Conservation (phyloP, 495 filamentous ascomycete species). For the Aspergillus conjunctus region DNA sequence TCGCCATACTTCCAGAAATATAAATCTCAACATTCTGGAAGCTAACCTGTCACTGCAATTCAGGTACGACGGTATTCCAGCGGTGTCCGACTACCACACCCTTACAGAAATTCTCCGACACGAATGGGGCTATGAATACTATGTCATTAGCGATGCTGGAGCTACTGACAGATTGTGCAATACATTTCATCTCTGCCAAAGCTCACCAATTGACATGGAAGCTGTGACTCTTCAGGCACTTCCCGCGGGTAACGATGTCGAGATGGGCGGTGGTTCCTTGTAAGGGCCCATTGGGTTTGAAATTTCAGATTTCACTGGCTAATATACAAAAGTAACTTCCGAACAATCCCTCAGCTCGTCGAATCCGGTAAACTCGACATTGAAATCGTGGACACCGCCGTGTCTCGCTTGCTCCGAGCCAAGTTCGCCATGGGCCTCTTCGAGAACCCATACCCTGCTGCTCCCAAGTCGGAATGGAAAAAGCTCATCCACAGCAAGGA, state of each 20-base stretch:
- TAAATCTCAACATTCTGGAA: neutral
- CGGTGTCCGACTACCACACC: constrained; percentile 60
- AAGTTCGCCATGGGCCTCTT: constrained; percentile 71
- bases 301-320: neutral
- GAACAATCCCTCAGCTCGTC: constrained; percentile 64
- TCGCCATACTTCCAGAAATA: neutral
- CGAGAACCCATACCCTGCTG: constrained; percentile 63
- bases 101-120: constrained; percentile 66
- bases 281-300: constrained; percentile 16
- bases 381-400: constrained; percentile 61
- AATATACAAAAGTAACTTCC: constrained; percentile 52
- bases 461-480: constrained; percentile 51
- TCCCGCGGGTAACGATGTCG: constrained; percentile 69
- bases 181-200: constrained; percentile 61
- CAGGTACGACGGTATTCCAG: constrained; percentile 64
- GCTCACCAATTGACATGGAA: constrained; percentile 59
- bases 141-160: constrained; percentile 61
- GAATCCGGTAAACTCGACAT: constrained; percentile 57
- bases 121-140: constrained; percentile 72
- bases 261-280: constrained; percentile 74
- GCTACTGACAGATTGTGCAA: constrained; percentile 66
- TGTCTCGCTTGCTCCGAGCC: constrained; percentile 59
- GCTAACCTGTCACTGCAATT: constrained; percentile 1
- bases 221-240: constrained; percentile 58
- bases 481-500: constrained; percentile 60